Evolutionary conservation across 163 green algal genomes (phyloP).

Genomic region (Scenedesmus sp.): DNA sequence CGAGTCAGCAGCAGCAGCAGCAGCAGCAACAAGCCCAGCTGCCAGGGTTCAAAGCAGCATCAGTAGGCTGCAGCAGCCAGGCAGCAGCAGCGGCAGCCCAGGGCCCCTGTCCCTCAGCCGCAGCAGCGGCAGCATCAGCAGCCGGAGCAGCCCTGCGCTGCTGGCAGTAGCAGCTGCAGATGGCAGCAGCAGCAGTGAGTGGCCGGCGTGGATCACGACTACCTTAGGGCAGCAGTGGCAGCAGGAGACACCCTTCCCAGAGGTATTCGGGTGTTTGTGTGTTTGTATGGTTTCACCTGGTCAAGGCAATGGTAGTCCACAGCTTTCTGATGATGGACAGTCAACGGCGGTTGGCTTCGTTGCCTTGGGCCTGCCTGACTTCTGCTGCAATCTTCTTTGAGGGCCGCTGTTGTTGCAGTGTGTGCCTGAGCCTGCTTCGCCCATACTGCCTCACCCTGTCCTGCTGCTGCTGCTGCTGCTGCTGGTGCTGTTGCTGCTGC

Average conservation of each 20-base stretch:
- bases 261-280: neutral
- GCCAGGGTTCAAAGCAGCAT: neutral
- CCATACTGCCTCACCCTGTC: neutral
- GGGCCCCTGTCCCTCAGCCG: neutral
- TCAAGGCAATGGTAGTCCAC: neutral
- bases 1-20: neutral
- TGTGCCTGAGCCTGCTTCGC: neutral
- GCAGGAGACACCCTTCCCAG: slow-evolving; percentile 33
- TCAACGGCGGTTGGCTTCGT: neutral
- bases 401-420: neutral
- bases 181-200: neutral
- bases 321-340: neutral
- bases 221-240: slow-evolving; percentile 32
- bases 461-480: slow-evolving; percentile 4
- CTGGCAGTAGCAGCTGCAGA: slow-evolving; percentile 7
- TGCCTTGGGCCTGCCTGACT: neutral
- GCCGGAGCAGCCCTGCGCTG: neutral
- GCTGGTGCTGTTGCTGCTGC: neutral
- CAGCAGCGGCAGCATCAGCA: neutral
- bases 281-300: neutral
- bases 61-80: slow-evolving; percentile 1
- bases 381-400: neutral
- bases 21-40: neutral
- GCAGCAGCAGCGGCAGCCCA: neutral
- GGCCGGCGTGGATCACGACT: neutral